Percentiles rank a stretch among this genome's conserved stretches.
These are phyloP conservation scores for Serpula lacrymans DNA, from an alignment of 768 basidiomycete genomes.

Conservation along the genomic window DNA sequence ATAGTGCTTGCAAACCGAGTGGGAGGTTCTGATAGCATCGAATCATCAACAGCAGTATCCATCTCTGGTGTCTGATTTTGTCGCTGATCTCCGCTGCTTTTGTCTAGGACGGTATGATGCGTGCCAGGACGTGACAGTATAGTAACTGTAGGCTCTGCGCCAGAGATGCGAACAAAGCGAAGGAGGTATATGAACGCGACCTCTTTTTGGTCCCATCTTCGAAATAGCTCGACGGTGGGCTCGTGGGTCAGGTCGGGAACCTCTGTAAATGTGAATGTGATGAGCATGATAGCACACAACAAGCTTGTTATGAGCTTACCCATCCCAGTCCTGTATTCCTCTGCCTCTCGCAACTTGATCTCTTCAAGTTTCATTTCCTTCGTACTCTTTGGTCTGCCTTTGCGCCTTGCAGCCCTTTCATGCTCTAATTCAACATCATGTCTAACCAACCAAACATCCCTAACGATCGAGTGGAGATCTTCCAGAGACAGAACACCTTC, in stretches of 20 bases:
- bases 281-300: constrained; percentile 1
- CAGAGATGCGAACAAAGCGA: constrained; percentile 74
- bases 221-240: constrained; percentile 67
- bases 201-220: constrained; percentile 77
- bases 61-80: constrained; percentile 13
- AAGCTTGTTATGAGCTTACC: constrained; percentile 44
- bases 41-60: constrained; percentile 24
- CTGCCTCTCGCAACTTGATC: constrained; percentile 60
- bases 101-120: constrained; percentile 43
- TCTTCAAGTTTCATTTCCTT: constrained; percentile 70
- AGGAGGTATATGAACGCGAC: constrained; percentile 66
- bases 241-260: constrained; percentile 74
- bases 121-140: constrained; percentile 61
- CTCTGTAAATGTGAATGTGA: constrained; percentile 57
- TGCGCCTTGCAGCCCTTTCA: constrained; percentile 59
- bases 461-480: constrained; percentile 62
- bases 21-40: constrained; percentile 23
- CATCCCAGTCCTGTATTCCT: constrained; percentile 77
- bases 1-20: constrained; percentile 37
- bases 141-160: constrained; percentile 42
- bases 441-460: constrained; percentile 71
- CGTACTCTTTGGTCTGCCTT: constrained; percentile 71
- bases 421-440: constrained; percentile 61
- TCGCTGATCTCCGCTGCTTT: too few relatives aligned
- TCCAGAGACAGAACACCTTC: constrained; percentile 54